Evolutionary conservation across 2,329 filamentous ascomycete genomes (phyloP).

Genomic region (Penicillium sp.): DNA sequence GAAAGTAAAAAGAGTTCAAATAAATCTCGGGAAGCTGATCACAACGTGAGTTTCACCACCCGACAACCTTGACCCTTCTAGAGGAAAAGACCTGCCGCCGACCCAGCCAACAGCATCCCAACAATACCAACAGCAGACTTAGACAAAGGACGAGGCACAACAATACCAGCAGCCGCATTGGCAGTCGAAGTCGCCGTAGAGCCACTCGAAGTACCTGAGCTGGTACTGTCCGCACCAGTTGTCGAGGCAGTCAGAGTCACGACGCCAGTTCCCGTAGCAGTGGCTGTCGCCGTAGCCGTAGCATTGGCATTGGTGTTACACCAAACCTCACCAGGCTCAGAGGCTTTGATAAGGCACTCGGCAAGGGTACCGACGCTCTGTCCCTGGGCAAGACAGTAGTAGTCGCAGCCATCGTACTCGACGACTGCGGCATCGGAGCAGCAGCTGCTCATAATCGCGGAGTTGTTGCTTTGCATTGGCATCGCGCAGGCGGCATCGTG

Average conservation of each 20-base stretch:
- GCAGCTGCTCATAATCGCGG: conserved; percentile 23
- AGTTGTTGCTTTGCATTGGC: conserved; percentile 22
- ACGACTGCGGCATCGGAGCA: conserved; percentile 21
- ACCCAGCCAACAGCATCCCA: conserved; percentile 13
- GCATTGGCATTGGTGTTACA: conserved; percentile 27
- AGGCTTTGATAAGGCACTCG: conserved; percentile 24
- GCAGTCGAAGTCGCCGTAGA: conserved; percentile 16
- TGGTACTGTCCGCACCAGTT: conserved; percentile 5
- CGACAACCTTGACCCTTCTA: neutral
- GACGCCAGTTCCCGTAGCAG: conserved; percentile 17
- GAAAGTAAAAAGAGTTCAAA: no score
- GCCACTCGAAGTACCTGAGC: conserved; percentile 12
- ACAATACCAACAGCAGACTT: conserved; percentile 15
- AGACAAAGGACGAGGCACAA: conserved; percentile 3
- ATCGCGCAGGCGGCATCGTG: conserved; percentile 28
- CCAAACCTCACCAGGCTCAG: conserved; percentile 22
- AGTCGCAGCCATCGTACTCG: conserved; percentile 25
- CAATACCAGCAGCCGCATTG: conserved; percentile 9
- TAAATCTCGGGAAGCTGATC: no score
- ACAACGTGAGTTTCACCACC: no score
- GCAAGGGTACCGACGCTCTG: conserved; percentile 20
- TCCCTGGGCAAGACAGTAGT: conserved; percentile 25
- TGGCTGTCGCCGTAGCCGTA: conserved; percentile 19
- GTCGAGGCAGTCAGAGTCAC: conserved; percentile 12
- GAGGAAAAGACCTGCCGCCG: conserved; percentile 17